Base-by-base conservation (phyloP, 345 rosid species). In the Melastoma malabathricum region DNA sequence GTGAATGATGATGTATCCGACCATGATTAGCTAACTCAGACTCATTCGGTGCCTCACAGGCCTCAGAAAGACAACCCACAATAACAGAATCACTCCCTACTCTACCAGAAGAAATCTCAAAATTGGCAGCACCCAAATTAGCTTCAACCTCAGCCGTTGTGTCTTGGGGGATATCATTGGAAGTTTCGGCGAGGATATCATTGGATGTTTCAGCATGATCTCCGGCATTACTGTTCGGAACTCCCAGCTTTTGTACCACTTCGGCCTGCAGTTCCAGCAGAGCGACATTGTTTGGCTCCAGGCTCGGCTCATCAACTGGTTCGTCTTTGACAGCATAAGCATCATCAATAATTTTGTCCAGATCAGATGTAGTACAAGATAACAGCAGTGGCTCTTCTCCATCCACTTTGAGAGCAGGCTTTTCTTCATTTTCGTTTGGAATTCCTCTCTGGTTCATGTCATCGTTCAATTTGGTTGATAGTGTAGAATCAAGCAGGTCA, bases 1-100 rank as follows among this genome's bases (percentile, higher is more conserved):
- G 81, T 68, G 95, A 89, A 79, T 81, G 71, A 34, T 34, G 41
- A 81, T 81, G 94, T 90, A 86, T 90, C 96, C 94, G 94, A 79
- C 82, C 83, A 70, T 83, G 68, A 71, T 86, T 73, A 71, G 72
- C 76, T 60, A 75, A 72, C 76, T 74, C 77, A 47, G 82, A 77
- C 87, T 78, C 92, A 76, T 76, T 82, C 52, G 75, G 64, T 15
- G 49, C 64, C 66, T 61, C 75, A 38, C 62, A 57, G 58, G 59
- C 69, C 67, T 20, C 68, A 39, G 68, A 54, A 56, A 76, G 57
- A 57, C 64, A 84, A 58, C 69, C 77, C 16, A 56, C 65, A 60
- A 68, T 12, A 74, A 79, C 57, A 54, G 72, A 45, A 71, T 45
- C 69, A 56, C 57, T 60, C 50, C 56, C 59, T 61, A 46, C 47